Evolutionary conservation across 2,329 filamentous ascomycete species (phyloP).

Genomic region (Sporothrix brasiliensis): DNA sequence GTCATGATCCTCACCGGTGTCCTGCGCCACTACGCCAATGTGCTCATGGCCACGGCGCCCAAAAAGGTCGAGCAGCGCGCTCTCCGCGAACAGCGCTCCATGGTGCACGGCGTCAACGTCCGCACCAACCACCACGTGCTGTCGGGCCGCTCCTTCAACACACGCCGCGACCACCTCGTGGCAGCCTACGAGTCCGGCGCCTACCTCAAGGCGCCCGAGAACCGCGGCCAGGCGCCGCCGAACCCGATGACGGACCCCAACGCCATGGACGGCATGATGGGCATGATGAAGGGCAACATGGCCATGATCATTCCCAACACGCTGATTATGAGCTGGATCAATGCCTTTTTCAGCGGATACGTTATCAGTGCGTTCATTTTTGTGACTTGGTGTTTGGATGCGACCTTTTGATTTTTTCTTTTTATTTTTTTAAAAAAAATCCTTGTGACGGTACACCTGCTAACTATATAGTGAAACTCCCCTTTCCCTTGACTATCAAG

Average conservation of each 20-base stretch:
- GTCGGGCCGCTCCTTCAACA: slow-evolving; percentile 73
- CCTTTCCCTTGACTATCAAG: slow-evolving; percentile 95
- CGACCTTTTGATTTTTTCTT: no score
- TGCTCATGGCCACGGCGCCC: slow-evolving; percentile 82
- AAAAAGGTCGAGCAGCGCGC: slow-evolving; percentile 77
- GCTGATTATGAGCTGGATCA: slow-evolving; percentile 99
- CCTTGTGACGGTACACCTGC: background rate
- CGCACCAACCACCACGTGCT: slow-evolving; percentile 81
- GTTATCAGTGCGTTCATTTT: slow-evolving; percentile 72
- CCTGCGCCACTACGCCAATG: slow-evolving; percentile 91
- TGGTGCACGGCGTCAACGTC: slow-evolving; percentile 81
- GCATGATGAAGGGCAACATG: slow-evolving; percentile 99
- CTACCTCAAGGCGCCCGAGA: slow-evolving; percentile 87
- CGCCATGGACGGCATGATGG: slow-evolving; percentile 99
- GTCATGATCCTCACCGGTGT: slow-evolving; percentile 98
- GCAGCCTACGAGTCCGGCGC: slow-evolving; percentile 80
- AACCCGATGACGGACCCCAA: slow-evolving; percentile 96
- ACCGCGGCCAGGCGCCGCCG: slow-evolving; percentile 79
- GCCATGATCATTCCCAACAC: slow-evolving; percentile 99
- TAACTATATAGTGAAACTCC: slow-evolving; percentile 75
- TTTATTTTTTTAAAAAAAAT: background rate
- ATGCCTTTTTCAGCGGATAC: slow-evolving; percentile 97
- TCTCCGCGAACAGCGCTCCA: slow-evolving; percentile 82
- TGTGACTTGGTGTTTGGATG: background rate
- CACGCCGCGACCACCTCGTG: slow-evolving; percentile 78